Conservation (phyloP, 1,139 yeast species). For the Diutina catenulata region DNA sequence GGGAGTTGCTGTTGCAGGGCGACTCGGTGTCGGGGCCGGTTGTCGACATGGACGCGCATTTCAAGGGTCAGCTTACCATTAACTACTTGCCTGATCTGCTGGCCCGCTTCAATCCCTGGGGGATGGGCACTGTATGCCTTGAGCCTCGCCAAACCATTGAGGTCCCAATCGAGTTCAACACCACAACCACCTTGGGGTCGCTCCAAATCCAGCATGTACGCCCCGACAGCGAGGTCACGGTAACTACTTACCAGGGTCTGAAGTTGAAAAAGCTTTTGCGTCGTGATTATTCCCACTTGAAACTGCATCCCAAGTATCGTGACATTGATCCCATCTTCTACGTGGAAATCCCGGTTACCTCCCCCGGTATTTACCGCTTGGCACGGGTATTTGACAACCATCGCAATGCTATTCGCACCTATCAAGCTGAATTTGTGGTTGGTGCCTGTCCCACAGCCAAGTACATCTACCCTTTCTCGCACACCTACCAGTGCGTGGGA, state of each 20-base stretch:
- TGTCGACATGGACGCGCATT: conserved; percentile 57
- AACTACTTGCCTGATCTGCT: conserved; percentile 88
- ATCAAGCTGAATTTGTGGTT: conserved; percentile 52
- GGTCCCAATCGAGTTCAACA: conserved; percentile 72
- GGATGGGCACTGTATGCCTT: conserved; percentile 34
- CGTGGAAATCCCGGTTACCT: conserved; percentile 43
- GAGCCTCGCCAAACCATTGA: conserved; percentile 15
- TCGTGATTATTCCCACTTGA: conserved; percentile 28
- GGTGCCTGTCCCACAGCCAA: conserved; percentile 70
- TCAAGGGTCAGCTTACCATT: conserved; percentile 76
- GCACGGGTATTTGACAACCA: conserved; percentile 55
- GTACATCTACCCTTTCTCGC: conserved; percentile 23
- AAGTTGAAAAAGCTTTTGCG: conserved; percentile 38
- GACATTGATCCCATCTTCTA: conserved; percentile 29
- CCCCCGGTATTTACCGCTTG: conserved; percentile 68
- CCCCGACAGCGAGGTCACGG: conserved; percentile 37
- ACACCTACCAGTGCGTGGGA: conserved; percentile 49
- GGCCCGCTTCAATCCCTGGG: conserved; percentile 71
- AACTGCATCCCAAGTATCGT: conserved; percentile 13
- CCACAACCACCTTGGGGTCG: conserved; percentile 60
- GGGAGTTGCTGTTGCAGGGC: conserved; percentile 65
- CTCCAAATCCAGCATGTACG: conserved; percentile 57
- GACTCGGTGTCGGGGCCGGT: conserved; percentile 31
- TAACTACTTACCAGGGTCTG: conserved; percentile 43
- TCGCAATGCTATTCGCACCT: conserved; percentile 50